A percentile compares a stretch with the other conserved stretches of the same genome.
phyloP scores from a whole-genome alignment of 2,329 filamentous ascomycete species.

The Metarhizium anisopliae region DNA sequence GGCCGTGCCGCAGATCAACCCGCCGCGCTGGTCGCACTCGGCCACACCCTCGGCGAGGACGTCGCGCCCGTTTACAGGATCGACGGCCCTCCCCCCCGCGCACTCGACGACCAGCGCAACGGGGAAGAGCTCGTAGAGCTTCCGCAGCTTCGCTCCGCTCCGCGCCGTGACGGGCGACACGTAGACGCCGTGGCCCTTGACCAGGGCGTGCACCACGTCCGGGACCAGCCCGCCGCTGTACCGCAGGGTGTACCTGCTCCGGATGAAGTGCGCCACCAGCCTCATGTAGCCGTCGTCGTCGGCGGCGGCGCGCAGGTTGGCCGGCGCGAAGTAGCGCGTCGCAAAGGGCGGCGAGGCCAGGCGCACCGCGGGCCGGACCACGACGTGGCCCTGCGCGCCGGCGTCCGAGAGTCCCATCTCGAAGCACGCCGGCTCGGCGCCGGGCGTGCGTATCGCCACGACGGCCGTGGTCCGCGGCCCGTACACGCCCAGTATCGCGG shows the following conservation, averaged over 20 bases:
- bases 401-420: slow-evolving; percentile 36
- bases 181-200: slow-evolving; percentile 54
- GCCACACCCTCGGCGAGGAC: slow-evolving; percentile 30
- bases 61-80: slow-evolving; percentile 31
- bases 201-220: slow-evolving; percentile 48
- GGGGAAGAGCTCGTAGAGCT: slow-evolving; percentile 50
- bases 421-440: slow-evolving; percentile 31
- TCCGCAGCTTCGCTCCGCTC: slow-evolving; percentile 47
- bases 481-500: slow-evolving; percentile 42
- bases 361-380: slow-evolving; percentile 32
- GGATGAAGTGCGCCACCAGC: slow-evolving; percentile 41
- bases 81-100: slow-evolving; percentile 46
- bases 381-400: slow-evolving; percentile 16
- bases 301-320: slow-evolving; percentile 49
- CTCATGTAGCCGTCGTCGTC: slow-evolving; percentile 39
- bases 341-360: slow-evolving; percentile 30
- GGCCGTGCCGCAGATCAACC: slow-evolving; percentile 39
- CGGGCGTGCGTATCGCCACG: slow-evolving; percentile 42
- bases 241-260: slow-evolving; percentile 47
- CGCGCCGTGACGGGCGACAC: slow-evolving; percentile 43
- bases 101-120: slow-evolving; percentile 53
- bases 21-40: slow-evolving; percentile 39
- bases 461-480: slow-evolving; percentile 48
- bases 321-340: slow-evolving; percentile 52
- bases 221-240: slow-evolving; percentile 55